These are phyloP conservation scores for Podaxis sp. DNA, from an alignment of 768 basidiomycete species.

Conservation along the genomic window DNA sequence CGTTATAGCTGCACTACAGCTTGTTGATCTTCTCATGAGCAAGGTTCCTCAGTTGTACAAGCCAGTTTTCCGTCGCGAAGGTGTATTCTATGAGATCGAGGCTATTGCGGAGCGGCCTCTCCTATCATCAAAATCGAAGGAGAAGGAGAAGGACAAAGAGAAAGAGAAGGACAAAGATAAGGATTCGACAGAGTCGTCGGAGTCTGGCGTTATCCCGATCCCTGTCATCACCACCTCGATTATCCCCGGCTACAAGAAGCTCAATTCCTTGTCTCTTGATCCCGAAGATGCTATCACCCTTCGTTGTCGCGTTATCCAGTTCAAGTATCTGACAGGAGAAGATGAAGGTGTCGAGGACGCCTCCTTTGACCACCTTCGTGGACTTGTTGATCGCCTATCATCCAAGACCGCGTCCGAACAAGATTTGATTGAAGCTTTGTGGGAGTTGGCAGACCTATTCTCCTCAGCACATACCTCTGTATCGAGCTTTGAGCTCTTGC, in stretches of 20 bases:
- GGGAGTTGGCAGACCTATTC: conserved; percentile 80
- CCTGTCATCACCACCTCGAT: conserved; percentile 39
- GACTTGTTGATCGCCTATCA: conserved; percentile 65
- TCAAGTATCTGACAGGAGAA: conserved; percentile 68
- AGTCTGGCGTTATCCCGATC: conserved; percentile 23
- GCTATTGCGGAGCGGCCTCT: conserved; percentile 64
- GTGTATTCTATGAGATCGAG: conserved; percentile 95
- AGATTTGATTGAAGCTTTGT: conserved; percentile 57
- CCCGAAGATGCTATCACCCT: conserved; percentile 91
- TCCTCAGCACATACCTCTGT: conserved; percentile 72
- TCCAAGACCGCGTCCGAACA: conserved; percentile 56
- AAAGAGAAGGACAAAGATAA: conserved; percentile 18
- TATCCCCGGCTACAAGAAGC: conserved; percentile 66
- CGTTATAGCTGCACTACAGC: conserved; percentile 85
- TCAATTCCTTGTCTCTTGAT: conserved; percentile 67
- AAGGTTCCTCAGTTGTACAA: conserved; percentile 86
- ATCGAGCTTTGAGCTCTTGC: conserved; percentile 93
- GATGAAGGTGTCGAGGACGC: conserved; percentile 57
- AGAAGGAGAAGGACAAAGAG: conserved; percentile 46
- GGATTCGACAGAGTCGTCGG: conserved; percentile 13
- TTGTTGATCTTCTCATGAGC: conserved; percentile 85
- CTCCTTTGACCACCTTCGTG: conserved; percentile 60
- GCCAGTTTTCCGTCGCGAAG: conserved; percentile 89
- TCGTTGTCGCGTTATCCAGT: conserved; percentile 86
- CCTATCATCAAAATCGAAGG: conserved; percentile 37